These are phyloP conservation scores for Ogataea naganishii DNA, from an alignment of 805 yeast genomes.

Conservation along the genomic window DNA sequence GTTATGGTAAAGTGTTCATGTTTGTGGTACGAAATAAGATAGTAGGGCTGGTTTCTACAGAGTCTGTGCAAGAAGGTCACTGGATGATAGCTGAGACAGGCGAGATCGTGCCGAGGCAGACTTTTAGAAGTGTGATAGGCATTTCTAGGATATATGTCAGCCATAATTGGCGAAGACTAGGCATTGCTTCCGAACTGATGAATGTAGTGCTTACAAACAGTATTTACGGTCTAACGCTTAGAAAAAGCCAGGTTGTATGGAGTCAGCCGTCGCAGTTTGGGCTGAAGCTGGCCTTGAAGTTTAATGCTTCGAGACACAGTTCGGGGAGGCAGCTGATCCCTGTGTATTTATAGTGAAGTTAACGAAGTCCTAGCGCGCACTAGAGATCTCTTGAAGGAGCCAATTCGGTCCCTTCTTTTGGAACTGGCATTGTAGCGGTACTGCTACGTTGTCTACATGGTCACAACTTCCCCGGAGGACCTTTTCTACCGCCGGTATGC, in stretches of 20 bases:
- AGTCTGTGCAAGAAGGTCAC: conserved; percentile 33
- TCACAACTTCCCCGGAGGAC: no score
- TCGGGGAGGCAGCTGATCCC: conserved; percentile 43
- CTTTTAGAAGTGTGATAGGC: conserved; percentile 32
- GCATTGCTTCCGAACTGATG: conserved; percentile 40
- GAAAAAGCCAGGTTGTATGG: conserved; percentile 46
- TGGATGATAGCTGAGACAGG: conserved; percentile 57
- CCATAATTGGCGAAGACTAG: conserved; percentile 34
- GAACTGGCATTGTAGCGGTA: no score
- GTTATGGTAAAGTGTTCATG: conserved; percentile 39
- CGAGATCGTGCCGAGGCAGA: conserved; percentile 36
- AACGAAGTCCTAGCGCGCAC: no score
- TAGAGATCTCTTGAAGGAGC: no score
- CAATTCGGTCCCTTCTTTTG: no score
- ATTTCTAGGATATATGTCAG: conserved; percentile 42
- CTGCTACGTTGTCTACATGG: no score
- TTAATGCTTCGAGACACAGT: conserved; percentile 48
- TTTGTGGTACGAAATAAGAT: conserved; percentile 30
- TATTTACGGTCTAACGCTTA: conserved; percentile 39
- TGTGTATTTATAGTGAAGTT: no score
- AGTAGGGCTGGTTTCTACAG: conserved; percentile 50
- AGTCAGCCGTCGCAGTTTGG: conserved; percentile 69
- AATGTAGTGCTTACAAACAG: conserved; percentile 33
- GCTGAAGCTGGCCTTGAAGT: conserved; percentile 44
- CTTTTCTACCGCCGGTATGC: no score